phyloP scores from a whole-genome alignment of 768 basidiomycete genomes.

The Trametes elegans region DNA sequence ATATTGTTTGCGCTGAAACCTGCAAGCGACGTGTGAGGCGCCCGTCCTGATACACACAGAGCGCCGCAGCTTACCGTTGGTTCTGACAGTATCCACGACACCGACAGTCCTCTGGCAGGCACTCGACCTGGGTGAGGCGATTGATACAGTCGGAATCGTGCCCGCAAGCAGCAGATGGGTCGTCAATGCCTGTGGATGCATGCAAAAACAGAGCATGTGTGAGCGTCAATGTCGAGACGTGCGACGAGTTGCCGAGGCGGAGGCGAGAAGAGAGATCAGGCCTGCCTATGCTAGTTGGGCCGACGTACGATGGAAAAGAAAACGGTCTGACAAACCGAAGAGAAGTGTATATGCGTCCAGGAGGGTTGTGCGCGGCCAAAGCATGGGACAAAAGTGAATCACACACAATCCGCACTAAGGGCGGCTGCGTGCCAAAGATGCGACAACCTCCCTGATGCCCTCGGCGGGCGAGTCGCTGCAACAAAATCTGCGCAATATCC shows the following conservation, averaged over 20 bases:
- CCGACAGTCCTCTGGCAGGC: slow-evolving; percentile 85
- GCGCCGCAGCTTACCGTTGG: slow-evolving; percentile 72
- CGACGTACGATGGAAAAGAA: not conserved
- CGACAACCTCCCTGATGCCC: not conserved
- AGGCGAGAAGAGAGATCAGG: not conserved
- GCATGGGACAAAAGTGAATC: not conserved
- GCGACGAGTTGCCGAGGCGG: not conserved
- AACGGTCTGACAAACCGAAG: not conserved
- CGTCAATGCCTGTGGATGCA: slow-evolving; percentile 49
- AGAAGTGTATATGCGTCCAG: not conserved
- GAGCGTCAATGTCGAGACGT: not conserved
- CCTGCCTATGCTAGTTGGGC: not conserved
- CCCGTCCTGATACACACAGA: not conserved
- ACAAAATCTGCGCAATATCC: not conserved
- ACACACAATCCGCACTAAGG: not conserved
- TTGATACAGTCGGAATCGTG: slow-evolving; percentile 94
- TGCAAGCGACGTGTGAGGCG: slow-evolving; percentile 33
- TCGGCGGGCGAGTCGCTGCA: not conserved
- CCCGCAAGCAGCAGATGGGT: slow-evolving; percentile 73
- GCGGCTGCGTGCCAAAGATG: not conserved
- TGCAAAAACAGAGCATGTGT: not conserved
- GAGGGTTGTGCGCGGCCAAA: not conserved
- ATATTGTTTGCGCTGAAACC: slow-evolving; percentile 86
- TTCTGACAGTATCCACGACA: slow-evolving; percentile 84
- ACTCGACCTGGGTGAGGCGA: slow-evolving; percentile 95